Evolutionary conservation across 306 rosid species (phyloP), one percentile per base, ranked within the genome.

Genomic region (Glycine soja): DNA sequence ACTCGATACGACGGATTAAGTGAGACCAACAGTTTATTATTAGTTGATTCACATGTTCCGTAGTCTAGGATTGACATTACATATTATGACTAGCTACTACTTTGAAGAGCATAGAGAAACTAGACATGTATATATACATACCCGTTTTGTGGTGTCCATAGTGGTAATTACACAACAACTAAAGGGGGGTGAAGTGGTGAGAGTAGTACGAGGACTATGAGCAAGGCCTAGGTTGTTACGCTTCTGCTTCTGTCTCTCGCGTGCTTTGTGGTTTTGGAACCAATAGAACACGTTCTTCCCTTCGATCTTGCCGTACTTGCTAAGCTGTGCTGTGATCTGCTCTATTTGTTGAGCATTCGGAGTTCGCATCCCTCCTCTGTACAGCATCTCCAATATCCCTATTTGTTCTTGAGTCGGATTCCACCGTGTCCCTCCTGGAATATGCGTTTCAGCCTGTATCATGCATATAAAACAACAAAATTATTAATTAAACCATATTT

Each of bases 201-300:
- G 86, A 16, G 93, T 88, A 77, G 89, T 88, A 77, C 90, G 79
- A 7, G 95, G 92, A 74, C 83, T 86, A 47, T 89, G 99, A 38
- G 68, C 42, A 71, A 92, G 91, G 40, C 91, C 90, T 58, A 88
- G 87, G 67, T 66, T 81, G 15, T 24, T 84, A 19, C 98, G 92
- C 86, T 95, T 95, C 81, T 91, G 99, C 83, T 95, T 95, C 81
- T 95, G 99, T 69, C 98, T 78, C 81, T 95, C 99, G 14, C 99
- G 89, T 30, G 99, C 99, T 74, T 95, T 95, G 89, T 95, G 99
- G 76, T 95, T 95, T 65, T 95, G 98, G 86, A 95, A 95, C 99
- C 98, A 95, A 87, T 95, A 95, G 40, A 95, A 95, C 43, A 95
- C 99, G 68, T 95, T 95, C 83, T 95, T 95, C n/a, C 99, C 99